Evolutionary conservation across 805 yeast species (phyloP).

Genomic region (Grigorovia jiainica): DNA sequence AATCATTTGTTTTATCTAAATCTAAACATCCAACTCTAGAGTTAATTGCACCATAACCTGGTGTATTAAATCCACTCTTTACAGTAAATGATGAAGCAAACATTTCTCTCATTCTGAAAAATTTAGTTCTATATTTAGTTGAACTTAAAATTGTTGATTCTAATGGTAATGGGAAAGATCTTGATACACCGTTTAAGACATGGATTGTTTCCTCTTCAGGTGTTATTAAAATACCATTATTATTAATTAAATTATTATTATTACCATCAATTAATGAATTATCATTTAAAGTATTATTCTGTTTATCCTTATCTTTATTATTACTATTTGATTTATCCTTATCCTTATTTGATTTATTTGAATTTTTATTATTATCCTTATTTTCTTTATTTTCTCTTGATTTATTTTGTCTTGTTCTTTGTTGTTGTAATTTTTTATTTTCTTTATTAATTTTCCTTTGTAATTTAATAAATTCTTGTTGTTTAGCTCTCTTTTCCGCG

Average conservation of each 20-base stretch:
- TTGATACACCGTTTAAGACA: slow-evolving; percentile 79
- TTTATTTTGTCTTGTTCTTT: slow-evolving; percentile 29
- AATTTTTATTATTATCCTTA: slow-evolving; percentile 19
- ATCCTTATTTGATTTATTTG: slow-evolving; percentile 16
- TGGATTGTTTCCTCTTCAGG: slow-evolving; percentile 91
- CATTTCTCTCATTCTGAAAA: slow-evolving; percentile 86
- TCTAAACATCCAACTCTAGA: slow-evolving; percentile 66
- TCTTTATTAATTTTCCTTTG: slow-evolving; percentile 23
- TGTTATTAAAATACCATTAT: slow-evolving; percentile 44
- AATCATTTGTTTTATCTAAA: slow-evolving; percentile 62
- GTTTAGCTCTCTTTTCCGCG: slow-evolving; percentile 68
- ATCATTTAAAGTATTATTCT: not conserved
- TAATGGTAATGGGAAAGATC: slow-evolving; percentile 74
- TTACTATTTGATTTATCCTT: slow-evolving; percentile 1
- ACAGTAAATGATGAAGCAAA: slow-evolving; percentile 62
- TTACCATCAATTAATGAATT: too few species aligned
- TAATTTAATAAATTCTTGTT: slow-evolving; percentile 37
- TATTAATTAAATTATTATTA: not conserved
- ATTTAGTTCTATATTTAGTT: slow-evolving; percentile 56
- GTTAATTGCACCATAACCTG: slow-evolving; percentile 44
- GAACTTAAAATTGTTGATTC: slow-evolving; percentile 70
- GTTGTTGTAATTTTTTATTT: slow-evolving; percentile 15
- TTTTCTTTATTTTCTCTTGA: too few species aligned
- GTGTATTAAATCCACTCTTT: slow-evolving; percentile 38
- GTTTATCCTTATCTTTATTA: slow-evolving; percentile 1